Conservation (phyloP, 495 filamentous ascomycete species). For the Letharia columbiana region DNA sequence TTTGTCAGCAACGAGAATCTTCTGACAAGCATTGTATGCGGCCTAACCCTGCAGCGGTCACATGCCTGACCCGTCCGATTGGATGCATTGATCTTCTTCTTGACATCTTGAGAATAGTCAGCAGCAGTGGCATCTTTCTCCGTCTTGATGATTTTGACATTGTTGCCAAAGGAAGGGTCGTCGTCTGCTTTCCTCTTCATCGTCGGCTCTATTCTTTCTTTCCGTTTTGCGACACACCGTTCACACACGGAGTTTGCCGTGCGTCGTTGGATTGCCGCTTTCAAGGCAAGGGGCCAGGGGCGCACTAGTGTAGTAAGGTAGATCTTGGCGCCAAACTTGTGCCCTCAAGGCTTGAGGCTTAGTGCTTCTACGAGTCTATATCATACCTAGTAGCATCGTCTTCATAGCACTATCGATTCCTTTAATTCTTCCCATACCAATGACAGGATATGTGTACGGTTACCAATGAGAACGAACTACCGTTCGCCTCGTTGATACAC, state of each 20-base stretch:
- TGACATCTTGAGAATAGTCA: conserved; percentile 60
- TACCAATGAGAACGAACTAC: too few species aligned
- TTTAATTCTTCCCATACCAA: neutral
- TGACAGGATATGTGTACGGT: neutral
- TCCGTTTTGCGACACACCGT: neutral
- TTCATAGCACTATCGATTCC: neutral
- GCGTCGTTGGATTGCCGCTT: neutral
- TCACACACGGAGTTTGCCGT: conserved; percentile 6
- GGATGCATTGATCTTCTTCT: conserved; percentile 53
- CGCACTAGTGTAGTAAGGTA: neutral
- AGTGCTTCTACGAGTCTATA: too few species aligned
- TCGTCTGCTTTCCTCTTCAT: conserved; percentile 20
- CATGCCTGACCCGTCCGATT: conserved; percentile 78
- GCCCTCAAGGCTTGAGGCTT: too few species aligned
- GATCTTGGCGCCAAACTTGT: neutral
- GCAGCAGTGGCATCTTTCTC: conserved; percentile 33
- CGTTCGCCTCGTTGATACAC: too few species aligned
- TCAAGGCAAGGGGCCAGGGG: conserved; percentile 1
- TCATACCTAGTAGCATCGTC: too few species aligned
- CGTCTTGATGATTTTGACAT: conserved; percentile 20
- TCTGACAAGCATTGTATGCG: neutral
- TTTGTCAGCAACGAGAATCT: conserved; percentile 1
- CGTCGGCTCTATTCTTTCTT: conserved; percentile 1
- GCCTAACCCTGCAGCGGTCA: conserved; percentile 77
- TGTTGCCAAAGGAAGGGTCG: conserved; percentile 15